Conservation (phyloP, 2,329 filamentous ascomycete genomes). For the Beauveria sp. region DNA sequence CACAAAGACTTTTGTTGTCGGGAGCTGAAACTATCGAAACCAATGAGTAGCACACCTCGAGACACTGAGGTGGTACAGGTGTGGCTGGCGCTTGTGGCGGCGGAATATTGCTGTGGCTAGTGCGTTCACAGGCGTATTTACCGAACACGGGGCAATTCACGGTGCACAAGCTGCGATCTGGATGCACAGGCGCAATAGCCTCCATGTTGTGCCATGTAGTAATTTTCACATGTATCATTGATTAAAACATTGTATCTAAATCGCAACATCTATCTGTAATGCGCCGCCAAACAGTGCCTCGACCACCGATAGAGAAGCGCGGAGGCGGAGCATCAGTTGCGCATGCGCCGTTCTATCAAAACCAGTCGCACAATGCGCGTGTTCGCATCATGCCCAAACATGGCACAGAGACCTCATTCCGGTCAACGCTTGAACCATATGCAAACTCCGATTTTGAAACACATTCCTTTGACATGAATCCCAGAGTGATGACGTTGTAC, state of each 20-base stretch:
- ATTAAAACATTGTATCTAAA: conserved; percentile 11
- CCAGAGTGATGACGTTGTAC: not conserved
- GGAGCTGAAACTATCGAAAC: not conserved
- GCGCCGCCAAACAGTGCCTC: not conserved
- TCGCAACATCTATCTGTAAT: conserved; percentile 2
- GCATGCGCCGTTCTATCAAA: conserved; percentile 9
- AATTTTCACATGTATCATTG: conserved; percentile 7
- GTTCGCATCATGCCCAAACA: not conserved
- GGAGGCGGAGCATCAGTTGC: conserved; percentile 11
- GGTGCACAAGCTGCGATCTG: not conserved
- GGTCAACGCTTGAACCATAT: conserved; percentile 10
- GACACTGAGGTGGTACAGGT: not conserved
- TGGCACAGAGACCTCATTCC: not conserved
- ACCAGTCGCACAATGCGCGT: conserved; percentile 1
- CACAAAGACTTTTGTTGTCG: not conserved
- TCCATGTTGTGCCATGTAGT: not conserved
- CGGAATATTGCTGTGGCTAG: not conserved
- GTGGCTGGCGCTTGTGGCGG: conserved; percentile 1
- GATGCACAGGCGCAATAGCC: not conserved
- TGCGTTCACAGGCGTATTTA: not conserved
- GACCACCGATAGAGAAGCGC: not conserved
- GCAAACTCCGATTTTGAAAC: conserved; percentile 3
- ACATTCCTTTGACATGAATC: not conserved
- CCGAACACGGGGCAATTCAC: not conserved
- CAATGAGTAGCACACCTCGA: not conserved